Base-by-base conservation (phyloP, 1,139 yeast species). In the Citeromyces hawaiiensis region DNA sequence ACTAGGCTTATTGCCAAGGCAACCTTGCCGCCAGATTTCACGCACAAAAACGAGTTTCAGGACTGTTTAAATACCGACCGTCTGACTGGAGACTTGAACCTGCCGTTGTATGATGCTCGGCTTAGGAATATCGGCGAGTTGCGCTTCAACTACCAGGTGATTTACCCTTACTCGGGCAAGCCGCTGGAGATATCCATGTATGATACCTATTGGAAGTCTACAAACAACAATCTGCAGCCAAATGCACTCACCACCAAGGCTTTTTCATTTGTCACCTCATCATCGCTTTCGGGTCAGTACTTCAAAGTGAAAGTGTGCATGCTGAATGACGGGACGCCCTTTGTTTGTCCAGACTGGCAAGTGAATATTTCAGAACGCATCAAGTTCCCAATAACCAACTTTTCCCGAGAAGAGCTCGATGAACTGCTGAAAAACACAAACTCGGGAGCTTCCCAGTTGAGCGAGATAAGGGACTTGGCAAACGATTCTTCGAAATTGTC, bases 181-280 rank as follows among this genome's bases (percentile, higher is more conserved):
- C 80, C 94, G 8, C 64, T 91, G 42, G 97, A 88, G 56, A 83
- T 94, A 35, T 79, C 95, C 4, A 85, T 87, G 60, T 88, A 85
- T 54, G 96, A 88, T 53, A 88, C 97, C 0, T 91, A 91, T 59
- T 91, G 98, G 98, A 91, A 88, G 59, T 79, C 94, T 1, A 83
- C 94, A 0, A 72, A 68, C 34, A 69, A 68, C 36, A 57, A 63
- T 27, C 64, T 57, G 38, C 36, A 7, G 21, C 33, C 16, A 43
- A 42, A 25, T 18, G 38, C 17, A 11, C 27, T 61, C 44, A 43
- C 52, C 14, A 60, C 63, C 34, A 61, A 76, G 5, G 42, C 42
- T 25, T 65, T 80, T 32, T 78, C 94, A 4, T 76, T 86, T 52
- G 95, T 91, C 14, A 88, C 97, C 0, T 93, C 96, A 0, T 86